These are phyloP conservation scores for Nasturtium officinale DNA, from an alignment of 345 rosid genomes.

Conservation along the genomic window DNA sequence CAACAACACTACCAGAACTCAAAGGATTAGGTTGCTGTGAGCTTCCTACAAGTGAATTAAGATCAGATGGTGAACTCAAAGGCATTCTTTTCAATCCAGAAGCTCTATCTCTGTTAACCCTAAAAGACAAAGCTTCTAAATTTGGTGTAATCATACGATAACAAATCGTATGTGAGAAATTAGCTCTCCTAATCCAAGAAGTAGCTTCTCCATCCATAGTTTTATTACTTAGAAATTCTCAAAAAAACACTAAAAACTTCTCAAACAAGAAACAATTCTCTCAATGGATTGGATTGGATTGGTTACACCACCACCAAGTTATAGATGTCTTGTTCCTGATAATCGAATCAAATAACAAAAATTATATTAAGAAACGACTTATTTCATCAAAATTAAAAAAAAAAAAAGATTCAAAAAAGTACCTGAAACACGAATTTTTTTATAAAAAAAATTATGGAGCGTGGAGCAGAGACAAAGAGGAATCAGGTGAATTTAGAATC, in stretches of 20 bases:
- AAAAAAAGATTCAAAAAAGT: background rate
- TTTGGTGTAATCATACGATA: constrained; percentile 59
- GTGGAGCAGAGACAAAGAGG: constrained; percentile 7
- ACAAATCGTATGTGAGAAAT: constrained; percentile 71
- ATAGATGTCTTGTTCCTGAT: too few species aligned
- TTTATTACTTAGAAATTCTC: constrained; percentile 33
- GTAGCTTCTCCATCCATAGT: constrained; percentile 61
- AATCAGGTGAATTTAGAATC: background rate
- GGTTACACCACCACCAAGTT: constrained; percentile 45
- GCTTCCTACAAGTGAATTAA: constrained; percentile 33
- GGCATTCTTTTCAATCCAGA: constrained; percentile 50
- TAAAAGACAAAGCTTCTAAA: constrained; percentile 46
- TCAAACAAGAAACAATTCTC: constrained; percentile 17
- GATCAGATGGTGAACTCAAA: constrained; percentile 34
- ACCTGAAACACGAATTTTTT: constrained; percentile 28
- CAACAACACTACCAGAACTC: constrained; percentile 3
- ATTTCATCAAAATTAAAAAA: background rate
- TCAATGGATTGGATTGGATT: constrained; percentile 34
- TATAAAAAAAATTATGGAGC: background rate
- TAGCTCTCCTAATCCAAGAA: constrained; percentile 82
- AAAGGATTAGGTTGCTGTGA: background rate
- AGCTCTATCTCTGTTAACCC: constrained; percentile 25
- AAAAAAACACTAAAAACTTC: background rate
- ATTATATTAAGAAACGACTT: constrained; percentile 1
- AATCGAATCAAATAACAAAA: background rate